These are phyloP conservation scores for Apiospora rasikravindrae DNA, from an alignment of 2,329 filamentous ascomycete species.

Conservation along the genomic window DNA sequence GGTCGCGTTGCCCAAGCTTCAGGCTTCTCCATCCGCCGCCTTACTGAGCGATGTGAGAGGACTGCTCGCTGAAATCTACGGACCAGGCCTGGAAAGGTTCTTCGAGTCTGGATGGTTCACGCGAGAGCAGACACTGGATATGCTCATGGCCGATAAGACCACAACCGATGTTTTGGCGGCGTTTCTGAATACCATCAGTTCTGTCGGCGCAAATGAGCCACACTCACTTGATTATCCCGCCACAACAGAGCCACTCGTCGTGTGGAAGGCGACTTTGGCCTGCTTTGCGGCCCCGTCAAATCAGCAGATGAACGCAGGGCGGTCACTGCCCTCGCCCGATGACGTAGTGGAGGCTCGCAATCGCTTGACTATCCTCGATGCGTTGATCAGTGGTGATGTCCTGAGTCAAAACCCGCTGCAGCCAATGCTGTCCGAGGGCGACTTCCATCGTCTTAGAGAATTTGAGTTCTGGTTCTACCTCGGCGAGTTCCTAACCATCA, in stretches of 20 bases:
- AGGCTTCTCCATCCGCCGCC: constrained; percentile 56
- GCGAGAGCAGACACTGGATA: constrained; percentile 47
- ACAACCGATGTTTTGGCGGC: constrained; percentile 71
- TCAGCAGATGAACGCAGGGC: constrained; percentile 41
- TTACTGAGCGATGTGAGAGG: constrained; percentile 70
- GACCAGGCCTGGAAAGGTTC: constrained; percentile 73
- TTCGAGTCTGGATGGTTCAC: constrained; percentile 87
- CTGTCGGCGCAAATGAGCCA: constrained; percentile 54
- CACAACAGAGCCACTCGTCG: constrained; percentile 61
- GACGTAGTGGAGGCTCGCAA: constrained; percentile 68
- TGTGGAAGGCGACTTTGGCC: constrained; percentile 61
- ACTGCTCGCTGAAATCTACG: constrained; percentile 78
- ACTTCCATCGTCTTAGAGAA: constrained; percentile 64
- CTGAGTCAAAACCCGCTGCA: constrained; percentile 63
- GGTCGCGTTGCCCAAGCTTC: constrained; percentile 60
- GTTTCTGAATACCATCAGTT: constrained; percentile 62
- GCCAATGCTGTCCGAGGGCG: constrained; percentile 53
- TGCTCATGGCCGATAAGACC: constrained; percentile 57
- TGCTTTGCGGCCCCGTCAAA: constrained; percentile 51
- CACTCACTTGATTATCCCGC: constrained; percentile 59
- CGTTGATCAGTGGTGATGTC: constrained; percentile 74
- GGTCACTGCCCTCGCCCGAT: constrained; percentile 56
- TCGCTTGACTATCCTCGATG: constrained; percentile 77
- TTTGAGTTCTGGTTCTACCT: constrained; percentile 84
- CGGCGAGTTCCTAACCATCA: constrained; percentile 69